Percentiles rank a stretch among this genome's conserved stretches.
These are phyloP conservation scores for Diaporthe capsici DNA, from an alignment of 2,329 filamentous ascomycete genomes.

Conservation along the genomic window DNA sequence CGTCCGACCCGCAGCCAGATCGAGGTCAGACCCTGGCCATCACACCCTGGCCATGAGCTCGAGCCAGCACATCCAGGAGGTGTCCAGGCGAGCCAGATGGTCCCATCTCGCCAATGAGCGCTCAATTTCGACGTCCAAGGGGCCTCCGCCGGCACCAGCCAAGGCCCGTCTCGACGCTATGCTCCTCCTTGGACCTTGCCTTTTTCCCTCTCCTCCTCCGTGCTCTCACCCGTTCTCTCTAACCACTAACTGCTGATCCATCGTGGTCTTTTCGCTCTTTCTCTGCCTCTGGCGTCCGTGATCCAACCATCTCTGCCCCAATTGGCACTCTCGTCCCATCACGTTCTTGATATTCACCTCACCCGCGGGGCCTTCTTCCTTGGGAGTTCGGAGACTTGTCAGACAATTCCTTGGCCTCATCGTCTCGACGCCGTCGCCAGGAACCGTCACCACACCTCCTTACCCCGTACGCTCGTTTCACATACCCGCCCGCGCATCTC, in stretches of 20 bases:
- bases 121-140: slow-evolving; percentile 42
- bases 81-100: slow-evolving; percentile 37
- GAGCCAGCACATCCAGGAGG: slow-evolving; percentile 39
- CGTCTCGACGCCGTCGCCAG: slow-evolving; percentile 38
- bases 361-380: slow-evolving; percentile 19
- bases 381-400: slow-evolving; percentile 42
- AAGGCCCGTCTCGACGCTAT: slow-evolving; percentile 34
- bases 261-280: slow-evolving; percentile 40
- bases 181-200: slow-evolving; percentile 28
- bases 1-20: slow-evolving; percentile 34
- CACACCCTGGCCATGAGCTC: slow-evolving; percentile 33
- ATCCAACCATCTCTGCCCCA: slow-evolving; percentile 32
- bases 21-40: slow-evolving; percentile 33
- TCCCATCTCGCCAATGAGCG: slow-evolving; percentile 43
- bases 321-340: slow-evolving; percentile 33
- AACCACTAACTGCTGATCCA: slow-evolving; percentile 39
- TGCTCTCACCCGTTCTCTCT: slow-evolving; percentile 34
- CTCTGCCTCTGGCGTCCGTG: slow-evolving; percentile 42
- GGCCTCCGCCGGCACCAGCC: slow-evolving; percentile 38
- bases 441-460: slow-evolving; percentile 44
- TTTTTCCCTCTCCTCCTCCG: slow-evolving; percentile 37
- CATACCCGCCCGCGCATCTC: slow-evolving; percentile 44
- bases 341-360: slow-evolving; percentile 34
- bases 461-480: slow-evolving; percentile 47
- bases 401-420: slow-evolving; percentile 35